Evolutionary conservation across 1,284 basidiomycete genomes (phyloP).

Genomic region (Heterobasidion occidentale): DNA sequence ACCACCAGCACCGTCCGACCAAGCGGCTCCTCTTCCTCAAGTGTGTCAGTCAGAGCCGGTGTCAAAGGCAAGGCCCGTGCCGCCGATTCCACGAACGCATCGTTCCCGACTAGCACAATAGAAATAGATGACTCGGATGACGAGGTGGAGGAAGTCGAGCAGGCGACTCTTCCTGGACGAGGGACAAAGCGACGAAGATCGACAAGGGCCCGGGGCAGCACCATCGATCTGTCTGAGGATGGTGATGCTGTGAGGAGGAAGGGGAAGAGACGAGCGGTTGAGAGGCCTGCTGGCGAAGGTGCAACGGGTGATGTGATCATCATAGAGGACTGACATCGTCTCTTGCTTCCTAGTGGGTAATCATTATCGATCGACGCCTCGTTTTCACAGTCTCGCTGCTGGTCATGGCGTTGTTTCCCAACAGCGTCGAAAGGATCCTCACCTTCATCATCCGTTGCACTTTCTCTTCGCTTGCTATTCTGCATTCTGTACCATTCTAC

Average conservation of each 20-base stretch:
- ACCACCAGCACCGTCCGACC: neutral
- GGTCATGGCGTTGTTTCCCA: no score
- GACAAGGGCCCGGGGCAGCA: slow-evolving; percentile 6
- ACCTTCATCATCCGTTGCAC: no score
- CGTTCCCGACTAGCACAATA: slow-evolving; percentile 26
- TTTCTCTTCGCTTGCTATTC: no score
- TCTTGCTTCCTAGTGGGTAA: neutral
- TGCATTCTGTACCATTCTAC: no score
- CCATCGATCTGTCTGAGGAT: slow-evolving; percentile 10
- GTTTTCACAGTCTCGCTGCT: no score
- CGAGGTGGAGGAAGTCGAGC: slow-evolving; percentile 21
- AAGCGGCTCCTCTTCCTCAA: slow-evolving; percentile 2
- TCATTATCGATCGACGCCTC: no score
- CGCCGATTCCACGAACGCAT: slow-evolving; percentile 9
- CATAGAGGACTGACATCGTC: slow-evolving; percentile 26
- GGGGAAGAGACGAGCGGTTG: slow-evolving; percentile 11
- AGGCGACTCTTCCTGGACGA: neutral
- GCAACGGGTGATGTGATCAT: slow-evolving; percentile 27
- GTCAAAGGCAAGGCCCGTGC: slow-evolving; percentile 25
- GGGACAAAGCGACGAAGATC: slow-evolving; percentile 12
- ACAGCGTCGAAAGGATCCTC: no score
- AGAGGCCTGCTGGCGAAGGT: slow-evolving; percentile 1
- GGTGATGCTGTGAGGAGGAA: slow-evolving; percentile 10
- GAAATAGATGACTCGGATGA: slow-evolving; percentile 45
- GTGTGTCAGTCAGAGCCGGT: slow-evolving; percentile 6